Conservation (phyloP, 345 rosid species). For the Brassica carinata region DNA sequence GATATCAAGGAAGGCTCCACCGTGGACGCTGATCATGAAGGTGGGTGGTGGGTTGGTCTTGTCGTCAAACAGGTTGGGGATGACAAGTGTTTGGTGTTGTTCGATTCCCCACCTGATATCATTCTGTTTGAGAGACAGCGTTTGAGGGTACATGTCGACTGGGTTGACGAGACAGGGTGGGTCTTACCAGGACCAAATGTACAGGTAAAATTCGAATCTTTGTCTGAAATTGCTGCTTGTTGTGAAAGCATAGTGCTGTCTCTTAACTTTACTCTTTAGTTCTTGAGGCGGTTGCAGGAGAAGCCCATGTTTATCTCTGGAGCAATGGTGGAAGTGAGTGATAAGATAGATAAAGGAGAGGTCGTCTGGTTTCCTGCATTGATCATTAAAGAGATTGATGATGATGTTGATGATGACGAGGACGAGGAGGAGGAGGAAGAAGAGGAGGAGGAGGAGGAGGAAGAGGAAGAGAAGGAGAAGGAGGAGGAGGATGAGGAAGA, state of each 20-base stretch:
- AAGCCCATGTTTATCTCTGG: constrained; percentile 10
- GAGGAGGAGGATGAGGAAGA: no score
- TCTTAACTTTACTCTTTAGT: not conserved
- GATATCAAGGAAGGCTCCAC: constrained; percentile 38
- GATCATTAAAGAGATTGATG: constrained; percentile 45
- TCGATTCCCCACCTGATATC: constrained; percentile 53
- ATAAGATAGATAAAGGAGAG: not conserved
- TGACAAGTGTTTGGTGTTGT: constrained; percentile 45
- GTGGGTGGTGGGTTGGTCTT: constrained; percentile 58
- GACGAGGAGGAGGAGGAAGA: not conserved
- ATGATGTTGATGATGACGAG: not conserved
- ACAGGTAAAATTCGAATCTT: not conserved
- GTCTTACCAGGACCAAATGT: constrained; percentile 37
- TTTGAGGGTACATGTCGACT: constrained; percentile 53
- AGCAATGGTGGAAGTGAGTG: constrained; percentile 24
- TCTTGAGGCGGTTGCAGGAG: constrained; percentile 6
- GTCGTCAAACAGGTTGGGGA: constrained; percentile 45
- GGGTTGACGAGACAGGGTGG: constrained; percentile 53
- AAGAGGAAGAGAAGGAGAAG: no score
- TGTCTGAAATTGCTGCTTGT: not conserved
- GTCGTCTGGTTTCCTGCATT: constrained; percentile 15
- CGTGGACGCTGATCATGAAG: constrained; percentile 45
- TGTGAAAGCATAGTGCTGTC: not conserved
- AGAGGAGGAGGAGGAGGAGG: not conserved
- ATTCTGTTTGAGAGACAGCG: constrained; percentile 43